phyloP scores from a whole-genome alignment of 78 protist species.

The Protostelium mycophagum region DNA sequence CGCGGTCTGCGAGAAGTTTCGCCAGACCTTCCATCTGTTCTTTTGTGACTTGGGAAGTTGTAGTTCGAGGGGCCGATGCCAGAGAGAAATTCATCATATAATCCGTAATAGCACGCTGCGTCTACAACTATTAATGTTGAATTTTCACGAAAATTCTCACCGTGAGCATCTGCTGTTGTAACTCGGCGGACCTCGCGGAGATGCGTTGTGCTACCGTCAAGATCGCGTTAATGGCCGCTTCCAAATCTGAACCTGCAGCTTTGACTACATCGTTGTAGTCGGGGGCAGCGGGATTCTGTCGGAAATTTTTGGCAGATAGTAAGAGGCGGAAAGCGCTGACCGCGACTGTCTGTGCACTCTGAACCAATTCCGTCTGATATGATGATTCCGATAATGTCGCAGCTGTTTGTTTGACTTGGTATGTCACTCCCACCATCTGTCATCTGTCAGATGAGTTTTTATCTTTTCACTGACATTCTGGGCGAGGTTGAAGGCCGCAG shows the following conservation, averaged over 20 bases:
- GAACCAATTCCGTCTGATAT: not conserved
- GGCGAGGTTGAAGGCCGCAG: not conserved
- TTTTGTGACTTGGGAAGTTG: not conserved
- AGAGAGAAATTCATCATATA: not conserved
- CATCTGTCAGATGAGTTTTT: not conserved
- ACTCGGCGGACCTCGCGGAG: too few relatives aligned
- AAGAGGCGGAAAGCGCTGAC: not conserved
- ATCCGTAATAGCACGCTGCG: not conserved
- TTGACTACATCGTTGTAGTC: not conserved
- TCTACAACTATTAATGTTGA: not conserved
- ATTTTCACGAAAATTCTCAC: not conserved
- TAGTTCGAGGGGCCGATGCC: not conserved
- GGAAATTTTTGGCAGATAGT: not conserved
- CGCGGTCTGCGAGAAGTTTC: not conserved
- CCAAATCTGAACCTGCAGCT: not conserved
- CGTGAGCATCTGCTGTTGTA: not conserved
- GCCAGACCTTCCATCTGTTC: not conserved
- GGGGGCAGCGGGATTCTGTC: not conserved
- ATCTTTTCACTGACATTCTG: not conserved
- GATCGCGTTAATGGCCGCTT: not conserved
- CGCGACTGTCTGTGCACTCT: not conserved
- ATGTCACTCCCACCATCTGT: not conserved
- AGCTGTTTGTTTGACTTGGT: not conserved
- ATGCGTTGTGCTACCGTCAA: not conserved
- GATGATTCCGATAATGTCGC: not conserved